Evolutionary conservation across 495 filamentous ascomycete genomes (phyloP).

Genomic region (Parathielavia appendiculata): DNA sequence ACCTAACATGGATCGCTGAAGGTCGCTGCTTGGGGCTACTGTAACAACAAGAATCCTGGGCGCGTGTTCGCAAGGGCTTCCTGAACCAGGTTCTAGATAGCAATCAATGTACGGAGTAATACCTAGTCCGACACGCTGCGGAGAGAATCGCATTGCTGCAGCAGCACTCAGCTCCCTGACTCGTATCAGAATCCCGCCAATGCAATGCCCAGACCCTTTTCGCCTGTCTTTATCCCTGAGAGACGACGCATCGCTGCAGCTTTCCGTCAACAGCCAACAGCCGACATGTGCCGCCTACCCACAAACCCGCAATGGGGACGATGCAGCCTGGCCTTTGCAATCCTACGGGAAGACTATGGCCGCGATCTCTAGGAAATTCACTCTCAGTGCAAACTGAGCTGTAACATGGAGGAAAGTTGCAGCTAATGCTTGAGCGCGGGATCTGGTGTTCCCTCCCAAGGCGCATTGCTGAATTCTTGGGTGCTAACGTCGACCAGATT

Average conservation of each 20-base stretch:
- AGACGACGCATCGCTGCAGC: conserved; percentile 2
- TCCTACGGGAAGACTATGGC: too few relatives aligned
- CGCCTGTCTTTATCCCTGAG: neutral
- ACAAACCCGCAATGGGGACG: neutral
- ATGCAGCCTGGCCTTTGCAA: neutral
- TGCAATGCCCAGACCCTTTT: neutral
- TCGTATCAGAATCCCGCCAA: neutral
- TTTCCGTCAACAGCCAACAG: neutral
- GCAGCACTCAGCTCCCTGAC: neutral
- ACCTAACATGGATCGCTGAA: neutral
- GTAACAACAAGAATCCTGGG: neutral
- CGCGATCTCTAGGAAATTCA: conserved; percentile 6
- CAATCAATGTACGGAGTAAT: too few relatives aligned
- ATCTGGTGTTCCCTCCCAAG: too few relatives aligned
- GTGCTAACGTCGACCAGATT: too few relatives aligned
- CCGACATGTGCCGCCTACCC: neutral
- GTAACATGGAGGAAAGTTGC: too few relatives aligned
- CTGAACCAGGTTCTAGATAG: neutral
- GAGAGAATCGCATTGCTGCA: neutral
- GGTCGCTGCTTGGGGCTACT: neutral
- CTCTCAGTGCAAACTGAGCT: too few relatives aligned
- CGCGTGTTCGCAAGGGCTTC: neutral
- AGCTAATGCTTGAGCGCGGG: too few relatives aligned
- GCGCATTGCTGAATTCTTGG: too few relatives aligned
- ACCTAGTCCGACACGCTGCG: neutral